Conservation (phyloP, 495 filamentous ascomycete species). For the Collariella sp. region DNA sequence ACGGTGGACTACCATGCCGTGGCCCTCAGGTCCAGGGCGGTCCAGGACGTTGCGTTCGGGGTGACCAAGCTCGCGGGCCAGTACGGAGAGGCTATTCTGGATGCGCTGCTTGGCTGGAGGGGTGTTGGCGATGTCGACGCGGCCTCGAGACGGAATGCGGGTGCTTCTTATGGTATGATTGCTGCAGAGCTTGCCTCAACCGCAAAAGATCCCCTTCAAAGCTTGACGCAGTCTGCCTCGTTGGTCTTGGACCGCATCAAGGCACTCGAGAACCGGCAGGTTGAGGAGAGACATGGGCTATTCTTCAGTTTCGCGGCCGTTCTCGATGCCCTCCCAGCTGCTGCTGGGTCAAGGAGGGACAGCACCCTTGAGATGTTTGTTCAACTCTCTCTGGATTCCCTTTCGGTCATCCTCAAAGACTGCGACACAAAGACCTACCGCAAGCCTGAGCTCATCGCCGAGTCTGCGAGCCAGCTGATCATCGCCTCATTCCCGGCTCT, state of each 20-base stretch:
- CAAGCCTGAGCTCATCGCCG: conserved; percentile 62
- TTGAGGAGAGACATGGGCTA: conserved; percentile 61
- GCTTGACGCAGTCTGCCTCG: conserved; percentile 22
- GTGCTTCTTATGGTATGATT: conserved; percentile 55
- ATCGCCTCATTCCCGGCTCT: conserved; percentile 35
- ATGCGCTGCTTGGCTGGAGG: conserved; percentile 75
- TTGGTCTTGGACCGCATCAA: conserved; percentile 38
- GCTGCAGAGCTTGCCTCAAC: conserved; percentile 32
- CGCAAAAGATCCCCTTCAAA: conserved; percentile 15
- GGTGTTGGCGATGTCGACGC: conserved; percentile 72
- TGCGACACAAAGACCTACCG: conserved; percentile 37
- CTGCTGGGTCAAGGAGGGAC: not conserved
- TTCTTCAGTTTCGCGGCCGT: conserved; percentile 50
- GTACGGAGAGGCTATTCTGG: conserved; percentile 63
- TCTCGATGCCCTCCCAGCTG: conserved; percentile 30
- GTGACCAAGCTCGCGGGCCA: conserved; percentile 52
- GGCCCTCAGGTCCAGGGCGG: conserved; percentile 71
- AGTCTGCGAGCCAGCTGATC: conserved; percentile 53
- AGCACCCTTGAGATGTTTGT: conserved; percentile 10
- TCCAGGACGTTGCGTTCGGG: conserved; percentile 61
- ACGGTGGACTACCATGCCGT: conserved; percentile 90
- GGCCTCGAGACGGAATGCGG: conserved; percentile 61
- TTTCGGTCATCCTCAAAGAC: conserved; percentile 30
- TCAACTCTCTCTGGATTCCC: conserved; percentile 4
- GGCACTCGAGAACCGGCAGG: conserved; percentile 47